phyloP scores from a whole-genome alignment of 805 yeast genomes.

The Candida lessepsii region DNA sequence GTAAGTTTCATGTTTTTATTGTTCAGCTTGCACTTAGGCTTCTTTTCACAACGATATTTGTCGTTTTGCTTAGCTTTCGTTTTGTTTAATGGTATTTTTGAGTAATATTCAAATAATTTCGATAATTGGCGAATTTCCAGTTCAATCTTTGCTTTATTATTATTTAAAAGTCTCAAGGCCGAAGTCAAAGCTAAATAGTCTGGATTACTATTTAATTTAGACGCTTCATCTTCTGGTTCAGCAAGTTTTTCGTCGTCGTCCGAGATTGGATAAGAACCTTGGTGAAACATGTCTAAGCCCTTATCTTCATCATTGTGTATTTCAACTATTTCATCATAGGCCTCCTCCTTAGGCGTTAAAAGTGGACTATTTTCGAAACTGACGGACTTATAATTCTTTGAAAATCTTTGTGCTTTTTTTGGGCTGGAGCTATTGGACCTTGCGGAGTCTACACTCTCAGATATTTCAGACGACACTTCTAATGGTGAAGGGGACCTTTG shows the following conservation, averaged over 20 bases:
- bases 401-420: not conserved
- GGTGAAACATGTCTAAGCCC: not conserved
- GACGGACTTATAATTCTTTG: conserved; percentile 11
- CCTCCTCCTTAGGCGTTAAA: conserved; percentile 43
- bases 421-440: conserved; percentile 6
- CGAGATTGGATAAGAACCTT: not conserved
- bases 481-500: conserved; percentile 24
- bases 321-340: conserved; percentile 25
- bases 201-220: conserved; percentile 19
- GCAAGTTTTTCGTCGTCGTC: not conserved
- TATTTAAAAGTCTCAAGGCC: conserved; percentile 28
- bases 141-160: conserved; percentile 23
- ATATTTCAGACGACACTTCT: conserved; percentile 8
- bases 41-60: not conserved
- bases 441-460: conserved; percentile 13
- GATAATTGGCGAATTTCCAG: conserved; percentile 32
- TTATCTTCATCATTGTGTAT: conserved; percentile 4
- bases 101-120: conserved; percentile 23
- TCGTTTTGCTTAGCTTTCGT: conserved; percentile 1
- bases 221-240: not conserved
- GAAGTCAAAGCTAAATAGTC: conserved; percentile 38
- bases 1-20: conserved; percentile 7
- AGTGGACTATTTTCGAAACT: conserved; percentile 25
- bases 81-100: conserved; percentile 6
- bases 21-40: not conserved